These are phyloP conservation scores for Morella rubra DNA, from an alignment of 306 rosid species.

Conservation along the genomic window DNA sequence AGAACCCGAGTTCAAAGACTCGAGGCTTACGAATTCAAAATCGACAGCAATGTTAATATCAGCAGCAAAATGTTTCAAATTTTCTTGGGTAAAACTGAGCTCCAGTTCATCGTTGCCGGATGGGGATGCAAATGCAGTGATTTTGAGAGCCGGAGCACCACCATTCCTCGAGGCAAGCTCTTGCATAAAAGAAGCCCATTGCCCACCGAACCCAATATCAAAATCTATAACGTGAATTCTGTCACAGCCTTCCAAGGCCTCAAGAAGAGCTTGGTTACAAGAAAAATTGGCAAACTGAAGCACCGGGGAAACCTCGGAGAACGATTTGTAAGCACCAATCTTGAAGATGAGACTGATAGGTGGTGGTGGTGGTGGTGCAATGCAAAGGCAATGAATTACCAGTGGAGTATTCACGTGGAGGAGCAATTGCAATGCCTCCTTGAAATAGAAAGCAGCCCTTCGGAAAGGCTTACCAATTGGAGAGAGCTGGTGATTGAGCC, in stretches of 20 bases:
- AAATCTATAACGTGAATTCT: conserved; percentile 71
- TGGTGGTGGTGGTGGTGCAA: conserved; percentile 24
- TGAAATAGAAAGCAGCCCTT: conserved; percentile 88
- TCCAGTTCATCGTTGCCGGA: conserved; percentile 60
- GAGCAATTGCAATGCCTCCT: conserved; percentile 77
- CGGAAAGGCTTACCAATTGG: conserved; percentile 90
- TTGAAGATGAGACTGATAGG: conserved; percentile 64
- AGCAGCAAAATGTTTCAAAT: conserved; percentile 64
- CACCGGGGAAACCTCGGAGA: conserved; percentile 86
- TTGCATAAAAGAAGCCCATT: conserved; percentile 93
- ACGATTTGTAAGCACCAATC: conserved; percentile 83
- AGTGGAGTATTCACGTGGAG: conserved; percentile 39
- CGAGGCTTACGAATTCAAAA: conserved; percentile 56
- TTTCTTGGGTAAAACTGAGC: conserved; percentile 75
- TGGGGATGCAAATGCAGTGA: conserved; percentile 72
- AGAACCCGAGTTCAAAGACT: conserved; percentile 53
- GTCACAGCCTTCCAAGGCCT: conserved; percentile 68
- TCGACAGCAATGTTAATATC: conserved; percentile 71
- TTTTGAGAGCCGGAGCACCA: conserved; percentile 57
- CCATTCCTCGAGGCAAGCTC: conserved; percentile 71
- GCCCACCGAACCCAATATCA: conserved; percentile 91
- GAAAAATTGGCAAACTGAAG: conserved; percentile 88
- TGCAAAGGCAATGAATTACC: conserved; percentile 36
- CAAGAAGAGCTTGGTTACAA: conserved; percentile 83
- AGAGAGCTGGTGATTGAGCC: conserved; percentile 99